Evolutionary conservation across 176 grass and related monocot genomes (phyloP), one percentile per base, ranked within the genome.

Genomic region (Olyra latifolia): DNA sequence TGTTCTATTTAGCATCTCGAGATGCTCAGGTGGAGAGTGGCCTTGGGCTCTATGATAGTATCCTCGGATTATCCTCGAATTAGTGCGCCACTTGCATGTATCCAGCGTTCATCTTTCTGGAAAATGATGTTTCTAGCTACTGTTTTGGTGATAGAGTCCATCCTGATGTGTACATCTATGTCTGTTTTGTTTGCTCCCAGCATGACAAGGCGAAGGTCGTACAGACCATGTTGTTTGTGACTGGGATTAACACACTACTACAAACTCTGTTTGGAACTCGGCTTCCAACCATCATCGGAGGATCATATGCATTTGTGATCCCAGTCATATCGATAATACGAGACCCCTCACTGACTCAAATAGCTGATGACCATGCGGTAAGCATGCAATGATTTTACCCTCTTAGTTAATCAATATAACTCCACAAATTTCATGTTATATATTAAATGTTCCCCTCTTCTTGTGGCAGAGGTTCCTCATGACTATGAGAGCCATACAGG

Each of bases 401-500:
- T 56, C 25, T 28, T 40, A 43, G 13, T 23, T 66, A 43, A 17
- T 46, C 38, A 7, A 23, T 61, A 10, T 73, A 38, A 5, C 58
- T 17, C 54, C 9, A 75, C 7, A 77, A 75, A 30, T 44, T 32
- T 56, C 47, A 46, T 65, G 54, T 56, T 65, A 72, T 72, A 12
- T 10, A 62, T 71, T 64, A 52, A 41, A 53, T 32, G 24, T 2
- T 45, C 53, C 38, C 12, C 16, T 67, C 4, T 22, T 79, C 55
- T 74, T 83, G 19, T 28, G 52, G 45, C 79, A 97, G 94, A 93
- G 94, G 72, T 97, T 97, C 59, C 77, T 66, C 48, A 65, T 82
- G 76, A 93, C 94, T 11, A 97, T 97, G 86, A 97, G 77, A 81
- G 88, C 94, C 38, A 84, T 87, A 80, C 94, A 97, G 70, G 88